phyloP scores from a whole-genome alignment of 305 asterid genomes.

The Fraxinus latifolia region DNA sequence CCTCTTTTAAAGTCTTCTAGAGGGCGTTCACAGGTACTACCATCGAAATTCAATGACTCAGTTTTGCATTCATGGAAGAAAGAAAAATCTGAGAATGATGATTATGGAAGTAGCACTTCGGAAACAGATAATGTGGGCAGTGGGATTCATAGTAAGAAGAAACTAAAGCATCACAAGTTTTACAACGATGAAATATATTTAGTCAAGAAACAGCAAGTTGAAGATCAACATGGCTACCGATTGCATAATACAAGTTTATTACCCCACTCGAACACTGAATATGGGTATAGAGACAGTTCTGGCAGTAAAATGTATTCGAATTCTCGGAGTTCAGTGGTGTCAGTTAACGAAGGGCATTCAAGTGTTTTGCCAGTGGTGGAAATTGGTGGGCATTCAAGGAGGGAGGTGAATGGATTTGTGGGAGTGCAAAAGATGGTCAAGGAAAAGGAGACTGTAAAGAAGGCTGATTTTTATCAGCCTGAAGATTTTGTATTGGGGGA shows the following conservation, averaged over 20 bases:
- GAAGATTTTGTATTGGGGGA: conserved; percentile 66
- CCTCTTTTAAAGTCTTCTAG: conserved; percentile 73
- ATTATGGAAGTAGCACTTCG: conserved; percentile 29
- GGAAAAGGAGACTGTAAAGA: conserved; percentile 42
- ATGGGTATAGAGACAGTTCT: conserved; percentile 9
- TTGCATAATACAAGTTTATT: conserved; percentile 38
- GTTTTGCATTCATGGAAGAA: conserved; percentile 70
- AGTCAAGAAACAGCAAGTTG: conserved; percentile 39
- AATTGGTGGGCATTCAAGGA: conserved; percentile 27
- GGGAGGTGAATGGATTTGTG: conserved; percentile 17
- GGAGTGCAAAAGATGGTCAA: conserved; percentile 30
- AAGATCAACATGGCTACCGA: conserved; percentile 27
- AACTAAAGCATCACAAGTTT: conserved; percentile 38
- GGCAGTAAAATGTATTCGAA: conserved; percentile 29
- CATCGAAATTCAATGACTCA: conserved; percentile 57
- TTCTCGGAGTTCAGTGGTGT: conserved; percentile 54
- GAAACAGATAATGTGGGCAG: conserved; percentile 28
- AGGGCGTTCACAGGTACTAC: conserved; percentile 66
- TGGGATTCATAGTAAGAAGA: conserved; percentile 31
- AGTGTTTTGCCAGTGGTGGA: conserved; percentile 42
- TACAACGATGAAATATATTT: conserved; percentile 28
- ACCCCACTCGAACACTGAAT: conserved; percentile 22
- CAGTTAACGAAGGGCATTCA: conserved; percentile 41
- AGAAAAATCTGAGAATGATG: conserved; percentile 35
- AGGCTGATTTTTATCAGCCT: conserved; percentile 56